These are phyloP conservation scores for Fusarium sp. DNA, from an alignment of 2,329 filamentous ascomycete species.

Conservation along the genomic window DNA sequence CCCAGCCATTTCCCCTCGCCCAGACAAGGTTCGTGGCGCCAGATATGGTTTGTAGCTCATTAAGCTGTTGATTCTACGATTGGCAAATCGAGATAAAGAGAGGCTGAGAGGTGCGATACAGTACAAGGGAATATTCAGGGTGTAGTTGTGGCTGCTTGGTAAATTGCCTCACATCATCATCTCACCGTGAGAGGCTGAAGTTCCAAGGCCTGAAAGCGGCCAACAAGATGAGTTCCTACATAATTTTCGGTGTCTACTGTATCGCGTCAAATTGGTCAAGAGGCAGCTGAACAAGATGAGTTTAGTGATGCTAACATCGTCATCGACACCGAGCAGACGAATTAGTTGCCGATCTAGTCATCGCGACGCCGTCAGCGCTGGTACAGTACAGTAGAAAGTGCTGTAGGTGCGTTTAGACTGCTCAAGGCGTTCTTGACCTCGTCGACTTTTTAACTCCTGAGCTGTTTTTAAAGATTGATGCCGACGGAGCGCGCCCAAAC, in stretches of 20 bases:
- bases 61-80: not conserved
- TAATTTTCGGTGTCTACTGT: not conserved
- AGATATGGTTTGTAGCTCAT: not conserved
- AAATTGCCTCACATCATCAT: not conserved
- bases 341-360: not conserved
- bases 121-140: not conserved
- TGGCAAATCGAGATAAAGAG: not conserved
- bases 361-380: not conserved
- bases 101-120: not conserved
- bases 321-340: not conserved
- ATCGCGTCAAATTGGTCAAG: not conserved
- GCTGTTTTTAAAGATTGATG: not conserved
- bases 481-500: not conserved
- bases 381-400: not conserved
- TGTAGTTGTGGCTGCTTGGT: not conserved
- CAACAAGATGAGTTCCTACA: not conserved
- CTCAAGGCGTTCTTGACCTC: not conserved
- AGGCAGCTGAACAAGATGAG: not conserved
- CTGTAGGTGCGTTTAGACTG: not conserved
- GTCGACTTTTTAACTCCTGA: not conserved
- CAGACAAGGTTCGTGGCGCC: not conserved
- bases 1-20: not conserved
- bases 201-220: not conserved
- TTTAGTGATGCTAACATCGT: not conserved
- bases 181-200: not conserved